These are phyloP conservation scores for Colletotrichum lindemuthianum DNA, from an alignment of 2,329 filamentous ascomycete genomes.

Conservation along the genomic window DNA sequence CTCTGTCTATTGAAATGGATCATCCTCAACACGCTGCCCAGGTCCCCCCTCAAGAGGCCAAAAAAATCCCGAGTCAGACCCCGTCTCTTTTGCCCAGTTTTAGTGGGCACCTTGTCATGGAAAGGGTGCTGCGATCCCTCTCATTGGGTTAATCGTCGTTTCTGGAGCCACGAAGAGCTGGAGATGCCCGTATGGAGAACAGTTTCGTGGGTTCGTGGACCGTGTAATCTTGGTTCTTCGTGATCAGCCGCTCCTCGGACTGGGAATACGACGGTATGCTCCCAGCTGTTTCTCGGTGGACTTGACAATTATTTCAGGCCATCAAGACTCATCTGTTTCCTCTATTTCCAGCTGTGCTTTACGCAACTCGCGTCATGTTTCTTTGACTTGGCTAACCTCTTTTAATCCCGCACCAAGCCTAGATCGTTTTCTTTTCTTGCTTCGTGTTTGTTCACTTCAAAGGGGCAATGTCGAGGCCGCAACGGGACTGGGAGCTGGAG, in stretches of 20 bases:
- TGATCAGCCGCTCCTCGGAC: constrained; percentile 13
- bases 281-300: not conserved
- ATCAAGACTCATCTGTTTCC: constrained; percentile 2
- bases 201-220: constrained; percentile 10
- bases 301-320: not conserved
- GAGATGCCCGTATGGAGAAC: not conserved
- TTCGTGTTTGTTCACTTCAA: too few species aligned
- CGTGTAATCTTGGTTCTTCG: constrained; percentile 19
- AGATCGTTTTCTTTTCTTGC: too few species aligned
- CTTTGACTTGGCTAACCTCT: not conserved
- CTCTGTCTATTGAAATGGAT: not conserved
- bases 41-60: not conserved
- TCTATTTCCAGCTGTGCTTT: not conserved
- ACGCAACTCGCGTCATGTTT: not conserved
- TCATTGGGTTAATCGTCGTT: not conserved
- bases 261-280: not conserved
- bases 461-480: not conserved
- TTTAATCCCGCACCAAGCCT: too few species aligned
- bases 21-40: not conserved
- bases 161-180: constrained; percentile 13
- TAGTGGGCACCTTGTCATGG: constrained; percentile 7
- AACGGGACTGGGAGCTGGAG: constrained; percentile 21
- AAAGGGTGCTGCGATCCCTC: not conserved
- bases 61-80: constrained; percentile 1
- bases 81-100: not conserved